A percentile compares a stretch with the other conserved stretches of the same genome.
These are phyloP conservation scores for Silene vulgaris DNA, from an alignment of 179 eudicot genomes.

Conservation along the genomic window DNA sequence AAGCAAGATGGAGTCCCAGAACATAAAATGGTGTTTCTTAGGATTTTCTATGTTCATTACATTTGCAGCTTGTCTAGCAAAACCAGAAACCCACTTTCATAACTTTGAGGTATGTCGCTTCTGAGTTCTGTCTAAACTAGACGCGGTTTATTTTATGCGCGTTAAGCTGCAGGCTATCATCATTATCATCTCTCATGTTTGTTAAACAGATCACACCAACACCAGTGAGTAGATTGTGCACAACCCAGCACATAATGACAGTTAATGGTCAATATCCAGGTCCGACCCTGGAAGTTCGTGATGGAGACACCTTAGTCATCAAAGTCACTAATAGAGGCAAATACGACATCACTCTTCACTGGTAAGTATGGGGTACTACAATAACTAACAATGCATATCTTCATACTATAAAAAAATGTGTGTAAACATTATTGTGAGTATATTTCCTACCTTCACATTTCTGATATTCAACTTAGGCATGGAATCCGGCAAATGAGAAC, in stretches of 20 bases:
- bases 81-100: constrained; percentile 51
- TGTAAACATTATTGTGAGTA: neutral
- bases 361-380: constrained; percentile 26
- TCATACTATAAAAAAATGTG: neutral
- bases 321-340: constrained; percentile 40
- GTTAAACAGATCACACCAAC: constrained; percentile 35
- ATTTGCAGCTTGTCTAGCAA: constrained; percentile 30
- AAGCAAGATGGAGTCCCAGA: constrained; percentile 33
- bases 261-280: constrained; percentile 47
- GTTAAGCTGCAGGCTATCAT: neutral
- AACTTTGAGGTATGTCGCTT: constrained; percentile 48
- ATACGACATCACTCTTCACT: constrained; percentile 44
- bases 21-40: constrained; percentile 19
- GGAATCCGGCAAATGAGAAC: constrained; percentile 44
- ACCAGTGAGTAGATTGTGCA: constrained; percentile 42
- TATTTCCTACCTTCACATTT: neutral
- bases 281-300: constrained; percentile 34
- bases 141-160: neutral
- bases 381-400: neutral
- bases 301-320: constrained; percentile 41
- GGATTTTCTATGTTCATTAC: constrained; percentile 30
- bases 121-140: neutral
- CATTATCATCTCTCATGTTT: neutral
- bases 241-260: constrained; percentile 35
- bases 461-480: constrained; percentile 26